These are phyloP conservation scores for Ceratobasidium sp. DNA, from an alignment of 1,284 basidiomycete genomes.

Conservation along the genomic window DNA sequence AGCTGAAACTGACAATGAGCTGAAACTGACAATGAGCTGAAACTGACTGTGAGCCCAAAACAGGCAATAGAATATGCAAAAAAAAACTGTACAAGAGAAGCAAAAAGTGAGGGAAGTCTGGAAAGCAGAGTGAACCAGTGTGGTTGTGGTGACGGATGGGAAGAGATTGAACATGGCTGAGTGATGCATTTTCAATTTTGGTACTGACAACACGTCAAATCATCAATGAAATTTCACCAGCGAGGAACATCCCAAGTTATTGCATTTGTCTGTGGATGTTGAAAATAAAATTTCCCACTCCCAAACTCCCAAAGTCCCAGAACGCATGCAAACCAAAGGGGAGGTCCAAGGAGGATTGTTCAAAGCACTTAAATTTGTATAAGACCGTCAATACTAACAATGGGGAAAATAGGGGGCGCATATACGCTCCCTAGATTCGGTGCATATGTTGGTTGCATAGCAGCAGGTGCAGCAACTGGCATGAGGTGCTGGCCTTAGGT, in stretches of 20 bases:
- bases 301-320: background rate
- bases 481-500: too few relatives aligned
- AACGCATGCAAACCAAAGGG: background rate
- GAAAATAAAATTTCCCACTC: background rate
- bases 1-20: too few relatives aligned
- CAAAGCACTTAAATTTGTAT: background rate
- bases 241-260: background rate
- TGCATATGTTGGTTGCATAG: background rate
- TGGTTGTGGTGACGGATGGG: background rate
- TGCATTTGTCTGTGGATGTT: background rate
- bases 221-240: background rate
- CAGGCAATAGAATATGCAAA: background rate
- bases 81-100: background rate
- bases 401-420: background rate
- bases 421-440: too few relatives aligned
- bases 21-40: too few relatives aligned
- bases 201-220: background rate
- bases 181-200: background rate
- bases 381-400: background rate
- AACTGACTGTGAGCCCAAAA: too few relatives aligned
- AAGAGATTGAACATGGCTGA: background rate
- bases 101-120: background rate
- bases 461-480: too few relatives aligned
- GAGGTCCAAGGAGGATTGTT: background rate
- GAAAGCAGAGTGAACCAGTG: background rate